Conservation (phyloP, 305 asterid species). For the Solanum hybrid region DNA sequence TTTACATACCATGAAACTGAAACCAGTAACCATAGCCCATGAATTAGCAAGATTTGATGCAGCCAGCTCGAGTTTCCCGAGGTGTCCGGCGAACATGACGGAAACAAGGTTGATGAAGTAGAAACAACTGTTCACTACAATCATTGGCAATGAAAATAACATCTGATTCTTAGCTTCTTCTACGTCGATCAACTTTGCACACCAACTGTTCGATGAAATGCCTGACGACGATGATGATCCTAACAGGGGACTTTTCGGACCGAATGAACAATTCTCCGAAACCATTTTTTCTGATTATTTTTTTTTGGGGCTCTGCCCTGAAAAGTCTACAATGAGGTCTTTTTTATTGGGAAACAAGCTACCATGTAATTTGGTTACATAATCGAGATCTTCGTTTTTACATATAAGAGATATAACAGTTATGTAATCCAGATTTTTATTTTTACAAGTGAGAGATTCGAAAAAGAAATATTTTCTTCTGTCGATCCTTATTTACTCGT, state of each 20-base stretch:
- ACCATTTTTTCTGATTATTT: not conserved
- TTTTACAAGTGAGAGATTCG: not conserved
- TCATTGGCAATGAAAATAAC: slow-evolving; percentile 54
- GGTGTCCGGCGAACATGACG: slow-evolving; percentile 85
- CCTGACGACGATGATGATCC: not conserved
- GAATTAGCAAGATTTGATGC: slow-evolving; percentile 70
- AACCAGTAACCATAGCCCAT: slow-evolving; percentile 72
- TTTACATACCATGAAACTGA: slow-evolving; percentile 45
- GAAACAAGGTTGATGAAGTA: slow-evolving; percentile 59
- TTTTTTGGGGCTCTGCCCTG: not conserved
- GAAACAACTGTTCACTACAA: slow-evolving; percentile 42
- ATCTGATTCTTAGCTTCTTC: slow-evolving; percentile 56
- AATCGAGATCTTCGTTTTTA: not conserved
- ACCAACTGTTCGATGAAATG: slow-evolving; percentile 16
- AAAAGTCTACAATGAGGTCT: not conserved
- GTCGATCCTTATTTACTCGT: too few species aligned
- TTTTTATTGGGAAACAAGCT: not conserved
- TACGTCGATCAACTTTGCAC: slow-evolving; percentile 36
- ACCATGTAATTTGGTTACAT: not conserved
- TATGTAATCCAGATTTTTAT: too few species aligned
- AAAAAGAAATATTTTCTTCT: not conserved
- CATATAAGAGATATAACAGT: not conserved
- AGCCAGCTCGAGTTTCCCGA: slow-evolving; percentile 62
- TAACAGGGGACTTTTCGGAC: not conserved
- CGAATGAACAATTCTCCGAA: not conserved